Base-by-base conservation (phyloP, 768 basidiomycete genomes). In the Lenzites betulinus region DNA sequence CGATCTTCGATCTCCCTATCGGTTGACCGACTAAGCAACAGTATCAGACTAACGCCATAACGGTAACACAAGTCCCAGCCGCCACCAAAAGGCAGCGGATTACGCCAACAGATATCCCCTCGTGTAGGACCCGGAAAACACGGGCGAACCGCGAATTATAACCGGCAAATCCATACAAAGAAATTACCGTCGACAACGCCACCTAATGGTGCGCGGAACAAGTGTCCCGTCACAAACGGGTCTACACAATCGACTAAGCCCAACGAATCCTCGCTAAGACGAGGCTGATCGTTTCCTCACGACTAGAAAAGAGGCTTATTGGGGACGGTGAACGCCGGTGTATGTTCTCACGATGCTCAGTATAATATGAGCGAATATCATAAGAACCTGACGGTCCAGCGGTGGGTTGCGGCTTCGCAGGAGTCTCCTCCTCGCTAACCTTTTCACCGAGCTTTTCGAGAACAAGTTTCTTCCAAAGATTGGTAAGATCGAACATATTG, bases 401-500 rank as follows among this genome's bases (percentile, higher is more conserved):
- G 50, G 35, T 36, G 50, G 50, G 5, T 2, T 36, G 16, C 30
- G n/a, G 30, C n/a, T n/a, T 9, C 25, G 16, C 28, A 7, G 30
- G 33, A 20, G 7, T 36, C 2, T 20, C 22, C 12, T 51, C 50
- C 1, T 35, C 28, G 4, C 12, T 20, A 18, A 36, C 50, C 33
- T 51, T 51, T 11, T 51, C 50, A 20, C 22, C 50, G 30, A 51
- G 33, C 12, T 36, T 36, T 22, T 36, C 33, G 8, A 51, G 7
- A 12, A 51, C 50, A 6, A 51, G 12, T 36, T 51, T 51, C 36
- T 51, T 51, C 50, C 50, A 51, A 38, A 51, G 50, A 51, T 51
- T 51, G 16, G 50, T 51, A 15, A 51, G 20, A 20, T 51, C 50
- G 33, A 51, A 51, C 20, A 51, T 35, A 36, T 51, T 51, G 1